phyloP scores from a whole-genome alignment of 1,284 basidiomycete genomes.

The Pseudozyma pruni region DNA sequence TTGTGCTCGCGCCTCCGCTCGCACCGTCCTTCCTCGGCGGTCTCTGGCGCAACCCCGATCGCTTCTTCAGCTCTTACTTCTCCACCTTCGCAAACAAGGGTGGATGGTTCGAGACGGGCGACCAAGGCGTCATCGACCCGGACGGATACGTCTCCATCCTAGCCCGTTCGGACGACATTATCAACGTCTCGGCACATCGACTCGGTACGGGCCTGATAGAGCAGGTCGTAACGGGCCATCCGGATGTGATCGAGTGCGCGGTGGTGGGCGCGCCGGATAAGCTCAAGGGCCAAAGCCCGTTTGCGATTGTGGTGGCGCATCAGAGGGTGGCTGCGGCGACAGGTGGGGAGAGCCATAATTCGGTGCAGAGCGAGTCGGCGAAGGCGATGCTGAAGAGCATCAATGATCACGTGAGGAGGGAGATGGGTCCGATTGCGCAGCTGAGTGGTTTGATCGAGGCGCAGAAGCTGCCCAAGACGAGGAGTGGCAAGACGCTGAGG shows the following conservation, averaged over 20 bases:
- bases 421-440: constrained; percentile 62
- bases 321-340: constrained; percentile 19
- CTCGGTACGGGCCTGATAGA: constrained; percentile 62
- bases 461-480: constrained; percentile 62
- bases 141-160: constrained; percentile 64
- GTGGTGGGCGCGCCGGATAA: constrained; percentile 64
- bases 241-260: constrained; percentile 60
- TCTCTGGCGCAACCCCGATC: constrained; percentile 59
- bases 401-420: constrained; percentile 57
- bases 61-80: constrained; percentile 58
- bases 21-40: constrained; percentile 57
- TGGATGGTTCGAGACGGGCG: constrained; percentile 65
- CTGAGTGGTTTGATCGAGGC: constrained; percentile 49
- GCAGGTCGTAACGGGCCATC: constrained; percentile 52
- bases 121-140: constrained; percentile 56
- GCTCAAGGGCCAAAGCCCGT: constrained; percentile 65
- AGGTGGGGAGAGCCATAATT: constrained; percentile 27
- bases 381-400: constrained; percentile 54
- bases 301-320: constrained; percentile 58
- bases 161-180: constrained; percentile 59
- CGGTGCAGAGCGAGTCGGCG: constrained; percentile 23
- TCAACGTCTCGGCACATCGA: constrained; percentile 62
- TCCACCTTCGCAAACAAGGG: constrained; percentile 59
- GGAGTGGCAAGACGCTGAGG: constrained; percentile 60
- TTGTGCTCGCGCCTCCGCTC: constrained; percentile 57